Base-by-base conservation (phyloP, 2,329 filamentous ascomycete genomes). In the Fusarium praegraminearum region DNA sequence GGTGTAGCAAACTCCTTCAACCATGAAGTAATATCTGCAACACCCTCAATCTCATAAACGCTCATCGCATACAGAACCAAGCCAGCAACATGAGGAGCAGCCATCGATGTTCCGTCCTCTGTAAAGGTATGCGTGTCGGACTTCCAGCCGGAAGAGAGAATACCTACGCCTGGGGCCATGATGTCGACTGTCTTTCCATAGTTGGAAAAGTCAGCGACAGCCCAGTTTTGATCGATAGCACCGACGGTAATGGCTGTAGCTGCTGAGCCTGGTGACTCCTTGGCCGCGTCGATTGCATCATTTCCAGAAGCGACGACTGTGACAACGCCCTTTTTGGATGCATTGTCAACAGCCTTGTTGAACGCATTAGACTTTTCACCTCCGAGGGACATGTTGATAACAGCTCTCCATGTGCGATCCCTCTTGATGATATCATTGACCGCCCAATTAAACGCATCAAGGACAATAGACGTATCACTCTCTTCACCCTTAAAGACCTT, bases 21-120 rank as follows among this genome's bases (percentile, higher is more conserved):
- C 41, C 47, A 65, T 3, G 7, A 30, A 3, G 61, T 65, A 1
- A 65, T 40, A 12, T 44, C 61, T 4, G 22, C 32, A 7, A 65
- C 61, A 6, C 62, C 62, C 26, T 60, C 47, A 2, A 65, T n/a
- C 7, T 15, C 36, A 1, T 49, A 16, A 13, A 65, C 54, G 3
- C 61, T 65, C 62, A 65, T 65, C 1, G 47, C 61, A 5, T 87
- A 87, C 2, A 83, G 78, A 4, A 81, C 84, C 1, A 88, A 70
- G 1, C 86, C 86, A n/a, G 83, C 80, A 54, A 87, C 79, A 61
- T 86, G 84, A 4, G 86, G 86, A 11, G 81, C 76, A 12, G 86
- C 83, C 83, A 87, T 87, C 0, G 82, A 86, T 4, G 86, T 89
- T 24, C 86, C 61, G 3, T 78, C 82, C 51, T 83, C 78, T 2